Conservation (phyloP, 2,329 filamentous ascomycete species). For the Leptographium radiaticola region DNA sequence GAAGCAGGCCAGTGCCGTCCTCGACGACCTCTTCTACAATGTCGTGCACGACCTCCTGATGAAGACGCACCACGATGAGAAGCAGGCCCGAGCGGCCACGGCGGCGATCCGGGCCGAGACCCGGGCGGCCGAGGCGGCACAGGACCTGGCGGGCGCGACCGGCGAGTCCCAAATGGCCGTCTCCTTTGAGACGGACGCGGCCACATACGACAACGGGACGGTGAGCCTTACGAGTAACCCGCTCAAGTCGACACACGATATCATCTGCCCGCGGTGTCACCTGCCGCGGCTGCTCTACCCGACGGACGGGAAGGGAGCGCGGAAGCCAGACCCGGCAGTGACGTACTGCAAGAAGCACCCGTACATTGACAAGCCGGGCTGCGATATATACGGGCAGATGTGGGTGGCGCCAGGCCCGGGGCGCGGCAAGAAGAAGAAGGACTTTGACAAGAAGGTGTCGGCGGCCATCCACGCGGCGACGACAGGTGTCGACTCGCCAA, state of each 20-base stretch:
- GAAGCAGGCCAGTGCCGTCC: conserved; percentile 42
- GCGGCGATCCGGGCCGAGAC: conserved; percentile 53
- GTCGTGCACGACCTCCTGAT: conserved; percentile 63
- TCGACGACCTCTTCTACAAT: conserved; percentile 66
- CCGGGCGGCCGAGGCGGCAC: conserved; percentile 40
- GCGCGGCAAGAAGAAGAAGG: conserved; percentile 69
- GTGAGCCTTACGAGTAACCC: conserved; percentile 60
- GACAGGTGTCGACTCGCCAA: conserved; percentile 25
- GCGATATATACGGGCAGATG: conserved; percentile 72
- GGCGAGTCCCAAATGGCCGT: conserved; percentile 42
- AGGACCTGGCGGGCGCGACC: conserved; percentile 29
- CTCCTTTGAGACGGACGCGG: conserved; percentile 52
- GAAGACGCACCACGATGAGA: conserved; percentile 66
- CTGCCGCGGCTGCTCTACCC: conserved; percentile 62
- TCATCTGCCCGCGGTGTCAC: conserved; percentile 62
- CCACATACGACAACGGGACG: conserved; percentile 55
- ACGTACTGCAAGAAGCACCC: conserved; percentile 71
- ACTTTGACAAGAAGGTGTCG: conserved; percentile 47
- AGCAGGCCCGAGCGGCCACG: conserved; percentile 55
- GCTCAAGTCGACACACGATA: conserved; percentile 55
- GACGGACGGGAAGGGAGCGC: conserved; percentile 54
- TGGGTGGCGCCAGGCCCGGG: conserved; percentile 61
- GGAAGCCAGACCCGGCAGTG: conserved; percentile 50
- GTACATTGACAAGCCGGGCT: conserved; percentile 62
- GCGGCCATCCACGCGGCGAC: conserved; percentile 22